Percentiles rank a stretch among this genome's conserved stretches.
phyloP scores from a whole-genome alignment of 345 rosid genomes.

The Isatis tinctoria region DNA sequence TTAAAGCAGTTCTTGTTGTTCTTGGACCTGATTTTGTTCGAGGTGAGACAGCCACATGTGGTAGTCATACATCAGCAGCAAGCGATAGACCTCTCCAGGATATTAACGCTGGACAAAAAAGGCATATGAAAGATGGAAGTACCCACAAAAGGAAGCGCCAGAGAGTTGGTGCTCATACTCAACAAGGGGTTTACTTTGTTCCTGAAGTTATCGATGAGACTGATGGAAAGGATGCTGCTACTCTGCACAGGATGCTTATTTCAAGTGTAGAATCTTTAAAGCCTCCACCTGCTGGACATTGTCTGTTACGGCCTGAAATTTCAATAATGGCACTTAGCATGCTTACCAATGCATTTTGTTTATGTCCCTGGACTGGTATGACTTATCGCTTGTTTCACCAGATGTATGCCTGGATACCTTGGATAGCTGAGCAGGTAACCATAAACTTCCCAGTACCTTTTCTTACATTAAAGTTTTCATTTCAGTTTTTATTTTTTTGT shows the following conservation, averaged over 20 bases:
- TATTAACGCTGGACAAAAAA: slow-evolving; percentile 55
- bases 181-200: slow-evolving; percentile 32
- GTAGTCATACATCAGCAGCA: slow-evolving; percentile 25
- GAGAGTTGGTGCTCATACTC: slow-evolving; percentile 48
- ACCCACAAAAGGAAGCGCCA: slow-evolving; percentile 50
- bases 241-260: slow-evolving; percentile 46
- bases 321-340: slow-evolving; percentile 73
- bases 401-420: slow-evolving; percentile 71
- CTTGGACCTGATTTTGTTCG: slow-evolving; percentile 55
- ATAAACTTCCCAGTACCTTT: background rate
- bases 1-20: slow-evolving; percentile 51
- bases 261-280: slow-evolving; percentile 57
- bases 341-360: slow-evolving; percentile 70
- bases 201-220: slow-evolving; percentile 36
- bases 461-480: slow-evolving; percentile 8
- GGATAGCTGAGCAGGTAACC: slow-evolving; percentile 72
- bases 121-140: slow-evolving; percentile 44
- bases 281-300: slow-evolving; percentile 40
- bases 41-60: slow-evolving; percentile 33
- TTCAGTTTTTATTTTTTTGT: background rate
- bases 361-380: slow-evolving; percentile 49
- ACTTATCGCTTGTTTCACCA: slow-evolving; percentile 51
- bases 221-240: slow-evolving; percentile 53
- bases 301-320: slow-evolving; percentile 47
- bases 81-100: slow-evolving; percentile 36